phyloP scores from a whole-genome alignment of 306 rosid genomes.

The Canavalia ensiformis region DNA sequence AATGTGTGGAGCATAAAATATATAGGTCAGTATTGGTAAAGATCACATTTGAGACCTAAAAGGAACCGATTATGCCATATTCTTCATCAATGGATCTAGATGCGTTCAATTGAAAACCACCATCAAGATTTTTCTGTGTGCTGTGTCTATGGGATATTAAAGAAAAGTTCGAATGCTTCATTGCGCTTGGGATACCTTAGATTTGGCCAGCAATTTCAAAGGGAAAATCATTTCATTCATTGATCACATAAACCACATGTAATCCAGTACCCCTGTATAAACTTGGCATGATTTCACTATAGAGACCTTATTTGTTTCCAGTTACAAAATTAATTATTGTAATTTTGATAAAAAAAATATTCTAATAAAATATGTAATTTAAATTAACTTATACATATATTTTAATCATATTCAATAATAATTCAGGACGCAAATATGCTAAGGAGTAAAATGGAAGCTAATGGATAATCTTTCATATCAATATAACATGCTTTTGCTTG shows the following conservation, averaged over 20 bases:
- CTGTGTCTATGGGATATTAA: neutral
- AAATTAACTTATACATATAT: too few relatives aligned
- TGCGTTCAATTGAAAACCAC: constrained; percentile 1
- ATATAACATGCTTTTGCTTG: constrained; percentile 7
- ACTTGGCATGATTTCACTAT: neutral
- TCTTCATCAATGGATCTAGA: neutral
- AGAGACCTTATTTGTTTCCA: neutral
- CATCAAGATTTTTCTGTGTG: constrained; percentile 6
- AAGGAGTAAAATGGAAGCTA: neutral
- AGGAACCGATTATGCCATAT: neutral
- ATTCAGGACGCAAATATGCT: too few relatives aligned
- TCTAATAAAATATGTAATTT: too few relatives aligned
- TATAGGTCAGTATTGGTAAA: neutral
- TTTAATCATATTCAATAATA: too few relatives aligned
- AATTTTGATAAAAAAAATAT: too few relatives aligned
- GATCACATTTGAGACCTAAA: neutral
- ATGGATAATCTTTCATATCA: neutral
- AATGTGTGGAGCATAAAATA: neutral
- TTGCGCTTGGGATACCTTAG: neutral
- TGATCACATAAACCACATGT: neutral
- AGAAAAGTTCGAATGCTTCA: neutral
- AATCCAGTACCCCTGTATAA: neutral
- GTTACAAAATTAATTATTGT: too few relatives aligned
- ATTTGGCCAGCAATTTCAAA: neutral
- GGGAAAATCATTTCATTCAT: neutral